Conservation (phyloP, 306 rosid species). For the Vachellia pachyceras region DNA sequence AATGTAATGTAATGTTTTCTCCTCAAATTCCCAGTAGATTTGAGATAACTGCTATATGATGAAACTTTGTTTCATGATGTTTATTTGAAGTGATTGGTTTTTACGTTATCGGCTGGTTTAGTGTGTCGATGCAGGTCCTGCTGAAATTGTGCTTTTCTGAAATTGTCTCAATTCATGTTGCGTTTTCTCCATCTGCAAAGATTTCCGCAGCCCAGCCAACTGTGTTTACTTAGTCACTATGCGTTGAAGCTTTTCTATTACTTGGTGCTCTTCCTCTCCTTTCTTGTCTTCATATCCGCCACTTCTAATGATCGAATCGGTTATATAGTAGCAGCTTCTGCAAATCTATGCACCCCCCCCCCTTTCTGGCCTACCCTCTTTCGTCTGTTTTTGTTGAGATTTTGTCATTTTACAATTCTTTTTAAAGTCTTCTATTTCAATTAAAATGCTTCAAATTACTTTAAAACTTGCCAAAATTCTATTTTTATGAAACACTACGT, state of each 20-base stretch:
- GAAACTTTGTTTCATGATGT: conserved; percentile 42
- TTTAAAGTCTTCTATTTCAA: conserved; percentile 1
- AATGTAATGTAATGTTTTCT: conserved; percentile 65
- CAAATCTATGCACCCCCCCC: conserved; percentile 17
- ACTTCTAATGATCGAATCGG: background rate
- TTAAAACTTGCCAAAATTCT: conserved; percentile 5
- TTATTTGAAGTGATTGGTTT: conserved; percentile 32
- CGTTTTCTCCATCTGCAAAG: conserved; percentile 26
- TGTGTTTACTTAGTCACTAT: conserved; percentile 5
- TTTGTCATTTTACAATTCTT: background rate
- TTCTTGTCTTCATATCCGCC: background rate
- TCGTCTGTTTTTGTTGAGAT: conserved; percentile 11
- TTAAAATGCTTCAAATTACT: background rate
- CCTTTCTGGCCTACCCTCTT: conserved; percentile 7
- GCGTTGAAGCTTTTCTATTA: conserved; percentile 17
- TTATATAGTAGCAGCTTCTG: conserved; percentile 7
- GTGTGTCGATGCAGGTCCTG: conserved; percentile 39
- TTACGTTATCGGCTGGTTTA: conserved; percentile 30
- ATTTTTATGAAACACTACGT: conserved; percentile 7
- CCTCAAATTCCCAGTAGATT: no score
- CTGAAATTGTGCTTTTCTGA: conserved; percentile 20
- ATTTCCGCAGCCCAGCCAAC: background rate
- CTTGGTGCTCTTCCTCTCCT: background rate
- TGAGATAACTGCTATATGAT: conserved; percentile 43
- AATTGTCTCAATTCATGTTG: conserved; percentile 20